Evolutionary conservation across 305 asterid genomes (phyloP).

Genomic region (Solanum hybrid): DNA sequence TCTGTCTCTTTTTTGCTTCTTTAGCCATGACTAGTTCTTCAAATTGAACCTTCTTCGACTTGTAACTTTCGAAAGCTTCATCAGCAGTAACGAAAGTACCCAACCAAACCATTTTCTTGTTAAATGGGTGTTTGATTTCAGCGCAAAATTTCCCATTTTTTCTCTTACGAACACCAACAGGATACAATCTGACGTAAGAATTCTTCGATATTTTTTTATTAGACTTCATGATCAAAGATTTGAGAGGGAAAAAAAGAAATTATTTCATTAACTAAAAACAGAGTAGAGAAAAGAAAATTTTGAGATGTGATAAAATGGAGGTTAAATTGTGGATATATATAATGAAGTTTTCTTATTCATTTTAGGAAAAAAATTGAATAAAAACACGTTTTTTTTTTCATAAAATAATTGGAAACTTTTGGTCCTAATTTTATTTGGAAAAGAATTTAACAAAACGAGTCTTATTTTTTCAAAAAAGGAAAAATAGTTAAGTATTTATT

Average conservation of each 20-base stretch:
- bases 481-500: neutral
- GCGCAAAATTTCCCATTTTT: constrained; percentile 96
- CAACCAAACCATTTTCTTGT: constrained; percentile 56
- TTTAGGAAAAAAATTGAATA: neutral
- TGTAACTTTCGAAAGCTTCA: constrained; percentile 59
- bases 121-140: constrained; percentile 66
- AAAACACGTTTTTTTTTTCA: neutral
- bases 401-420: neutral
- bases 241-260: neutral
- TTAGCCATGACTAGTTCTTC: constrained; percentile 19
- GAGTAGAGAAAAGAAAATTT: neutral
- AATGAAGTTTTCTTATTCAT: neutral
- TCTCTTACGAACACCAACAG: constrained; percentile 55
- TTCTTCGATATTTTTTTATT: constrained; percentile 13
- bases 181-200: constrained; percentile 23
- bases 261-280: neutral
- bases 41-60: constrained; percentile 40
- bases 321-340: neutral
- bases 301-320: neutral
- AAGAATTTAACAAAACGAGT: neutral
- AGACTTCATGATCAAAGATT: neutral
- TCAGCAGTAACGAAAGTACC: constrained; percentile 64
- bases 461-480: neutral
- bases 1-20: neutral
- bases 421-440: neutral